These are phyloP conservation scores for Suillus spraguei DNA, from an alignment of 768 basidiomycete species.

Conservation along the genomic window DNA sequence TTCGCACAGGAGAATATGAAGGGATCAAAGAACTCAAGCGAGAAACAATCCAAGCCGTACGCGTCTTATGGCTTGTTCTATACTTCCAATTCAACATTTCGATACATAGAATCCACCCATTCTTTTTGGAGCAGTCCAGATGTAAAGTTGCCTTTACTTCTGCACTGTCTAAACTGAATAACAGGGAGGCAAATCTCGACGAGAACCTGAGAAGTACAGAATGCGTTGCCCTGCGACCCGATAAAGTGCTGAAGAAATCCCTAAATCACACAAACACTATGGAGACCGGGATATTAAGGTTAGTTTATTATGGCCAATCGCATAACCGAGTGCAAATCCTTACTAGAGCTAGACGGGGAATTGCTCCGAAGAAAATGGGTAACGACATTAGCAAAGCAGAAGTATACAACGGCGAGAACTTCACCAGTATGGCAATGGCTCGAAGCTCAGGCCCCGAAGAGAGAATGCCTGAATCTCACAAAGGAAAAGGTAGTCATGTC, in stretches of 20 bases:
- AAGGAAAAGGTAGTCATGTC: constrained; percentile 7
- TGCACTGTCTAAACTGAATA: constrained; percentile 2
- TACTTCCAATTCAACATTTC: constrained; percentile 12
- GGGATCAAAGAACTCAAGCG: constrained; percentile 22
- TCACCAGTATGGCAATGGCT: not conserved
- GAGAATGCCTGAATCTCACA: not conserved
- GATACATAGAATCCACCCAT: constrained; percentile 22
- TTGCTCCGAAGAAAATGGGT: not conserved
- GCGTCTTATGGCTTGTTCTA: not conserved
- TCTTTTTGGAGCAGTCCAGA: constrained; percentile 16
- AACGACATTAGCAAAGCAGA: not conserved
- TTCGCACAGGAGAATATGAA: constrained; percentile 14
- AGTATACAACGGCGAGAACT: not conserved
- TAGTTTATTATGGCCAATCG: not conserved
- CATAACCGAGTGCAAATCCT: constrained; percentile 1
- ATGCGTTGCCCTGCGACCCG: not conserved
- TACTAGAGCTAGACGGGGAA: not conserved
- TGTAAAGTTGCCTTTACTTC: not conserved
- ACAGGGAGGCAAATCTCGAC: not conserved
- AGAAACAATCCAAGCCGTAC: constrained; percentile 13
- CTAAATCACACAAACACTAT: not conserved
- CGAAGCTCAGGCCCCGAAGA: not conserved
- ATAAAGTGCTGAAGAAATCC: not conserved
- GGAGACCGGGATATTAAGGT: constrained; percentile 4
- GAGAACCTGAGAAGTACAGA: not conserved